Base-by-base conservation (phyloP, 495 filamentous ascomycete species). In the Hyphodiscus hymeniophilus region DNA sequence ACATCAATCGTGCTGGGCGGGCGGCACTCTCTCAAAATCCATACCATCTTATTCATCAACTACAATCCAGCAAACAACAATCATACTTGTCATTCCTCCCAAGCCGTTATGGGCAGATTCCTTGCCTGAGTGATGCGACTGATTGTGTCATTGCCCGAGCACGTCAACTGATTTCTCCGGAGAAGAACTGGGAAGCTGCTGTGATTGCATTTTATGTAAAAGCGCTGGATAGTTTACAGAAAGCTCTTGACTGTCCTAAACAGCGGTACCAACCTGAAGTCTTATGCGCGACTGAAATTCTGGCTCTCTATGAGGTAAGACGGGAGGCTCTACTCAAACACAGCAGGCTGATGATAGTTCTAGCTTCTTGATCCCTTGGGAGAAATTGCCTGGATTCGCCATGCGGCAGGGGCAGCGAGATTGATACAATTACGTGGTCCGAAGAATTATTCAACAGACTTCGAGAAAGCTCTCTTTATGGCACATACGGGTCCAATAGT, bases 401-500 rank as follows among this genome's bases (percentile, higher is more conserved):
- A 68, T 40, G 38, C 56, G 15, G 56, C 51, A 0, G 65, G 65
- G 2, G 60, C 63, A 3, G 59, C 57, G 2, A 38, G 50, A n/a
- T 47, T 68, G 32, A 60, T 68, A 16, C 50, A 59, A 51, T 50
- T 63, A 30, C 63, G 65, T 26, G 65, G 65, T 7, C 57, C 61
- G 5, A 43, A 57, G 16, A 50, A 45, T 15, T 68, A 63, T 34
- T 50, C 50, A n/a, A 54, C 60, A 18, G 58, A 66, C 7, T 66
- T 65, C 41, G 65, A 68, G 43, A 60, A 62, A 42, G 56, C 65
- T 1, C 55, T 68, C 18, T 61, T 68, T 24, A 55, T 63, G 17
- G 59, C 60, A 16, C 60, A 65, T 32, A 53, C 54, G 22, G 63
- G 59, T 20, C 57, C 60, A 41, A 60, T 61, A 16, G 64, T 65